These are phyloP conservation scores for Oenanthe javanica DNA, from an alignment of 140 eudicot species.

Conservation along the genomic window DNA sequence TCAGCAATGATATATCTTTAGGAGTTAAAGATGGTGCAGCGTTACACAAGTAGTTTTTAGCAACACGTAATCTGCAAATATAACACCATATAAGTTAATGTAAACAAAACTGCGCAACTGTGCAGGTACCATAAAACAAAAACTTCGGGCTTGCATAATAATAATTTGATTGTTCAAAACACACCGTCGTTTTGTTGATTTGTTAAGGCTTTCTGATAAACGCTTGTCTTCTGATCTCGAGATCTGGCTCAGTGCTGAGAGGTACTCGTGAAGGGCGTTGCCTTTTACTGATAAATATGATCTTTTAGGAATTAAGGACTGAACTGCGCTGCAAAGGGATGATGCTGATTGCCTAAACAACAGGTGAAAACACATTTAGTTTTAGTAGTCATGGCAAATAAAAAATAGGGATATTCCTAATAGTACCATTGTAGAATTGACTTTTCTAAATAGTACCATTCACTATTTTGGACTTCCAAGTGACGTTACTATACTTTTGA, in stretches of 20 bases:
- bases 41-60: conserved; percentile 63
- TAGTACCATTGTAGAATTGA: no score
- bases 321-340: conserved; percentile 37
- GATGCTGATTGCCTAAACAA: conserved; percentile 49
- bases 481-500: no score
- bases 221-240: conserved; percentile 74
- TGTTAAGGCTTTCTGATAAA: conserved; percentile 38
- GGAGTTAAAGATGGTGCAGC: conserved; percentile 54
- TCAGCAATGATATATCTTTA: conserved; percentile 63
- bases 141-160: background rate
- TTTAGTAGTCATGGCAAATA: background rate
- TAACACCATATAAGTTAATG: background rate
- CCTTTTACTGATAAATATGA: conserved; percentile 55
- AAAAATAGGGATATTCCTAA: background rate
- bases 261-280: conserved; percentile 41
- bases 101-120: background rate
- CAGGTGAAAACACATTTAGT: conserved; percentile 3
- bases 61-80: conserved; percentile 43
- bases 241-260: conserved; percentile 73
- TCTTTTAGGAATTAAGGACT: conserved; percentile 50
- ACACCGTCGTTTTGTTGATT: conserved; percentile 57
- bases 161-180: conserved; percentile 2
- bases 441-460: no score
- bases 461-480: no score
- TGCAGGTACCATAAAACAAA: background rate